Evolutionary conservation across 2,329 filamentous ascomycete genomes (phyloP), one percentile per base, ranked within the genome.

Genomic region (Botrytis sinoallii): DNA sequence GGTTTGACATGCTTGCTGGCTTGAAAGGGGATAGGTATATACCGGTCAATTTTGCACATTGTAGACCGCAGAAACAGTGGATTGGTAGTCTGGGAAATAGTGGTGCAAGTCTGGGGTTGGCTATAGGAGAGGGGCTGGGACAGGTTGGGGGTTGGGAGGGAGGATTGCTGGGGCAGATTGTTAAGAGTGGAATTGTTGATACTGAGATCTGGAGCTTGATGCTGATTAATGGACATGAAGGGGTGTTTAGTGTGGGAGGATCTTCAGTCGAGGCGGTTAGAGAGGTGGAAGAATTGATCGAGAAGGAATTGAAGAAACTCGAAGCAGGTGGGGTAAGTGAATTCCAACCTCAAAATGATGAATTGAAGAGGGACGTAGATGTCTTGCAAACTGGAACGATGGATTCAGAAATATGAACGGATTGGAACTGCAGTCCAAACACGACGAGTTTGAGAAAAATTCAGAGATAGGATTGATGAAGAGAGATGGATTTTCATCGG

Each of bases 51-150:
- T 78, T 78, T 46, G 77, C 77, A 6, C 76, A 77, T 74, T 78
- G 77, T 44, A 77, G 76, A 70, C 77, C 77, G 3, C 68, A 74
- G 7, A 75, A 76, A 38, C 76, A 76, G 44, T 78, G 76, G 76
- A 38, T 72, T n/a, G 70, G 70, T 20, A 65, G 70, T 40, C 20
- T 75, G 35, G 70, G 70, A 20, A 35, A 73, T 63, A 38, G 35
- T 20, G 77, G 77, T 25, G 75, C 75, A 52, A 77, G 74, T 67
- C 70, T 78, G 32, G 77, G 77, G 3, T 69, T 78, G 57, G 76
- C 77, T 12, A 48, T 73, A 48, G 18, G 77, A 75, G 44, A 75
- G 66, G 18, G 68, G 3, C 14, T 75, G 70, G 18, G 70, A 40
- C 70, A 72, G 6, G 32, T 67, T 10, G 70, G 70, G 12, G 44